Conservation (phyloP, 2,329 filamentous ascomycete genomes). For the Emergomyces orientalis region DNA sequence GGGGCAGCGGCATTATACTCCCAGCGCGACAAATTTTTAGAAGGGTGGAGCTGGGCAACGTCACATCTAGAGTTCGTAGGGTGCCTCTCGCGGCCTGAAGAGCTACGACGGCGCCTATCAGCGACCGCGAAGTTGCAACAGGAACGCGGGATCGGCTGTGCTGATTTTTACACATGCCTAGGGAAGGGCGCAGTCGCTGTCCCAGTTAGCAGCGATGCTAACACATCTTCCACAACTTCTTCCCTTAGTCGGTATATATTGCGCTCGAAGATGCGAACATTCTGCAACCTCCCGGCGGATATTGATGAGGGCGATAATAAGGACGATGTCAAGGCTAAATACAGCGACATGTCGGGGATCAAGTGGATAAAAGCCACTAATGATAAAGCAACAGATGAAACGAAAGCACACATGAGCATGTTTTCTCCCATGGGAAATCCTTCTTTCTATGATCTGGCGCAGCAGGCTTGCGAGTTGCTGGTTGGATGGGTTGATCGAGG, state of each 20-base stretch:
- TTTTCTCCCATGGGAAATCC: constrained; percentile 38
- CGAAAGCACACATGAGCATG: constrained; percentile 60
- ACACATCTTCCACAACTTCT: constrained; percentile 21
- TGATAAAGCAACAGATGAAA: constrained; percentile 68
- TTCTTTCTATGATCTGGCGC: constrained; percentile 33
- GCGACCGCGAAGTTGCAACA: constrained; percentile 55
- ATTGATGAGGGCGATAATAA: constrained; percentile 26
- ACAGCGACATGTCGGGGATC: constrained; percentile 31
- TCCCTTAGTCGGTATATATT: constrained; percentile 31
- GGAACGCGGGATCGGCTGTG: constrained; percentile 64
- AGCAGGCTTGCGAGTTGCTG: constrained; percentile 31
- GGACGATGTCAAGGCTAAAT: constrained; percentile 19
- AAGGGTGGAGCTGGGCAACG: constrained; percentile 71
- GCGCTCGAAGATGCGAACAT: constrained; percentile 60
- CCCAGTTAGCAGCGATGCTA: constrained; percentile 16
- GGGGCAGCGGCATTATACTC: constrained; percentile 78
- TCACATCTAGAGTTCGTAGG: constrained; percentile 92
- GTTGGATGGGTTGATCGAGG: constrained; percentile 32
- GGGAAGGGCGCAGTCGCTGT: constrained; percentile 52
- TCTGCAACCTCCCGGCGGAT: constrained; percentile 68
- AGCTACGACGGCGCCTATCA: constrained; percentile 65
- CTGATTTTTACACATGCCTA: constrained; percentile 78
- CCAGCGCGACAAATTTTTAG: constrained; percentile 68
- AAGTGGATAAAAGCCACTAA: constrained; percentile 67
- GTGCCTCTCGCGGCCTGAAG: constrained; percentile 73